Percentiles rank a stretch among this genome's conserved stretches.
Evolutionary conservation across 805 yeast species (phyloP).

Genomic region (Candida multigemmis): DNA sequence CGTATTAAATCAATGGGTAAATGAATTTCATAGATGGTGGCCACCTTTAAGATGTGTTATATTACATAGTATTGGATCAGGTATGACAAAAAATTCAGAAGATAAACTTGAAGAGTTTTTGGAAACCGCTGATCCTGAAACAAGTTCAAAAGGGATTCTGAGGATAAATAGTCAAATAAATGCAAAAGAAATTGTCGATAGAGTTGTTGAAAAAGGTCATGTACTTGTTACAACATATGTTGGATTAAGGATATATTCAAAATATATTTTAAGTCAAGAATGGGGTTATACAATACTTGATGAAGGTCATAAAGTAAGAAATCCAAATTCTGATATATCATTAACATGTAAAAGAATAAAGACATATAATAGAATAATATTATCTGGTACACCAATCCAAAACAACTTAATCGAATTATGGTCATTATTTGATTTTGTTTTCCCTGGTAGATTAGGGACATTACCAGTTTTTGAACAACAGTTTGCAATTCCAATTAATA

Average conservation of each 20-base stretch:
- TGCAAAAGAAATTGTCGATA: constrained; percentile 42
- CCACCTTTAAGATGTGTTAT: constrained; percentile 84
- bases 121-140: constrained; percentile 33
- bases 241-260: constrained; percentile 65
- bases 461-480: constrained; percentile 90
- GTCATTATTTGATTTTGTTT: constrained; percentile 92
- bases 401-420: constrained; percentile 87
- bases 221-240: constrained; percentile 88
- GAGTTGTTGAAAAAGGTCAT: constrained; percentile 63
- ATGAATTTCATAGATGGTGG: constrained; percentile 97
- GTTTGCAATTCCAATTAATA: constrained; percentile 84
- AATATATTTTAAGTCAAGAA: constrained; percentile 47
- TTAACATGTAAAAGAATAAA: constrained; percentile 75
- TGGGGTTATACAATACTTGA: constrained; percentile 93
- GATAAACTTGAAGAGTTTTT: constrained; percentile 43
- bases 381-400: constrained; percentile 96
- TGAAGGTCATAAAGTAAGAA: constrained; percentile 95
- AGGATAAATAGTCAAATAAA: constrained; percentile 24
- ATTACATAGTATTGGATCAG: constrained; percentile 87
- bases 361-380: constrained; percentile 77
- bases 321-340: constrained; percentile 86
- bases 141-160: constrained; percentile 9
- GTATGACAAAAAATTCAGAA: constrained; percentile 46
- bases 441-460: constrained; percentile 92
- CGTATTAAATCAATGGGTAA: constrained; percentile 94